A percentile compares a stretch with the other conserved stretches of the same genome.
phyloP scores from a whole-genome alignment of 768 basidiomycete genomes.

The Fomitopsis serialis region DNA sequence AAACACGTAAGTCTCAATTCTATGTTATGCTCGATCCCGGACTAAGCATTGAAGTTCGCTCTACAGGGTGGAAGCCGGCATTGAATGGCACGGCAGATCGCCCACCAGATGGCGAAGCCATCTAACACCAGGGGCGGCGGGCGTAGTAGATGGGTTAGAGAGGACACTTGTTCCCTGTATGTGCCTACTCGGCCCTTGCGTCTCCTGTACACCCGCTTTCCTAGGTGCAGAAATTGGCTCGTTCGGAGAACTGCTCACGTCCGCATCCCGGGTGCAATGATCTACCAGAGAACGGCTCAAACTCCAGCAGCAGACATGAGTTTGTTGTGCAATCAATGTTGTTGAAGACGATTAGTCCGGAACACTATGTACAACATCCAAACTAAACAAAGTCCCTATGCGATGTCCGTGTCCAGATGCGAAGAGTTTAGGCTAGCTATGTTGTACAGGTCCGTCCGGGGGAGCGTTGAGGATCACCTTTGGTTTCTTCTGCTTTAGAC shows the following conservation, averaged over 20 bases:
- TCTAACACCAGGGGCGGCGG: not conserved
- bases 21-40: not conserved
- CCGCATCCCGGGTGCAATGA: not conserved
- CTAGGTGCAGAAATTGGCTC: not conserved
- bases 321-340: not conserved
- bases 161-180: not conserved
- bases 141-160: not conserved
- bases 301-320: no score
- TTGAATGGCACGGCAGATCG: not conserved
- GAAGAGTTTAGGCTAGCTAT: not conserved
- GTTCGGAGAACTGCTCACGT: not conserved
- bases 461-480: constrained; percentile 3
- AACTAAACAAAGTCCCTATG: not conserved
- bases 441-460: constrained; percentile 4
- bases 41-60: not conserved
- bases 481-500: constrained; percentile 32
- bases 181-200: not conserved
- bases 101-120: constrained; percentile 2
- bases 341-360: not conserved
- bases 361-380: not conserved
- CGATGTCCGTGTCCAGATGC: not conserved
- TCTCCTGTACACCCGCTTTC: not conserved
- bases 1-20: constrained; percentile 44
- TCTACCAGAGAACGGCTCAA: no score
- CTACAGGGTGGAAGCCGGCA: not conserved